Conservation (phyloP, 129 eudicot species). For the Solidago caesia region DNA sequence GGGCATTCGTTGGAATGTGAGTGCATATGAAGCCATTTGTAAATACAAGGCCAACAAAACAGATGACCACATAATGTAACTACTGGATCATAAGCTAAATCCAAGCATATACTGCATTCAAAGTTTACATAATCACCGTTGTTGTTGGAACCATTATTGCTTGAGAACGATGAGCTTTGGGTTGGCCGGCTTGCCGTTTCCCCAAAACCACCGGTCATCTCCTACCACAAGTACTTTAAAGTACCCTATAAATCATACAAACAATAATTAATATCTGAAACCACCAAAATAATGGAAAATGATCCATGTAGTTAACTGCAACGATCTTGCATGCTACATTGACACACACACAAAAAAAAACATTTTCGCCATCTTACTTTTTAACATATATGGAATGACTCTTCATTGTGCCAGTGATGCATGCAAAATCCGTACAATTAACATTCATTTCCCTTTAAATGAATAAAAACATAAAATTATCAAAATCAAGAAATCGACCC, state of each 20-base stretch:
- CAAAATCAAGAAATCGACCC: neutral
- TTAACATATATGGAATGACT: too few relatives aligned
- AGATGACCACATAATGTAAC: conserved; percentile 80
- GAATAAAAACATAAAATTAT: neutral
- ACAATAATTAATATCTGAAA: conserved; percentile 16
- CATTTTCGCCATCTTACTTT: too few relatives aligned
- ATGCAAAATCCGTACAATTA: too few relatives aligned
- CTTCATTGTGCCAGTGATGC: too few relatives aligned
- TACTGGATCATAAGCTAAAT: conserved; percentile 76
- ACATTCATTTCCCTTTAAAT: too few relatives aligned
- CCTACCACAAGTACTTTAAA: conserved; percentile 25
- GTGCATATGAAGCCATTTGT: conserved; percentile 71
- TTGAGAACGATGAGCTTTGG: conserved; percentile 51
- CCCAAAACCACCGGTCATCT: conserved; percentile 66
- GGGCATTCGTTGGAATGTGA: conserved; percentile 69
- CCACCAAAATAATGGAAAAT: neutral
- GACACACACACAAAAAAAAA: neutral
- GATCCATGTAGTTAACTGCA: neutral
- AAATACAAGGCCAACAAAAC: conserved; percentile 84
- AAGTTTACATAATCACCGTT: conserved; percentile 57
- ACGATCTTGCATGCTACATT: neutral
- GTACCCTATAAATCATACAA: conserved; percentile 29
- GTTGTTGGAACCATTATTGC: conserved; percentile 41
- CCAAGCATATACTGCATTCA: conserved; percentile 80
- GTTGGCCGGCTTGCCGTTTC: conserved; percentile 56